These are phyloP conservation scores for Trifolium dubium DNA, from an alignment of 306 rosid genomes.

Conservation along the genomic window DNA sequence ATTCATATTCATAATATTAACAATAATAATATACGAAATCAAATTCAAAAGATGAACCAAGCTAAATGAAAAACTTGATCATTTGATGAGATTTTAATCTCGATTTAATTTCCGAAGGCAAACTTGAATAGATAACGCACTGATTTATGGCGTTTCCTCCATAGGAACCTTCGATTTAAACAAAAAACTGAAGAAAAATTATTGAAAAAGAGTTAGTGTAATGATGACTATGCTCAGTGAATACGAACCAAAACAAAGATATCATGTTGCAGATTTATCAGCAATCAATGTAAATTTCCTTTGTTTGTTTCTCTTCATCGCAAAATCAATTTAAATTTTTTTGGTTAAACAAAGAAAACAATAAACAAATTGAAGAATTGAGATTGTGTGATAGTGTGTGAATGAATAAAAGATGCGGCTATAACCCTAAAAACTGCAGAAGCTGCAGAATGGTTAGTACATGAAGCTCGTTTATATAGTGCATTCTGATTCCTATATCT, in stretches of 20 bases:
- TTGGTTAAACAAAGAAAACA: background rate
- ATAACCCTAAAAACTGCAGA: background rate
- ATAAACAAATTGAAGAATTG: background rate
- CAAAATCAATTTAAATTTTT: slow-evolving; percentile 27
- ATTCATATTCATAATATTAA: background rate
- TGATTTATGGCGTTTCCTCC: slow-evolving; percentile 69
- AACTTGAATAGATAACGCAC: slow-evolving; percentile 85
- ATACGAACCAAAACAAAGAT: slow-evolving; percentile 78
- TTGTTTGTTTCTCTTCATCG: slow-evolving; percentile 56
- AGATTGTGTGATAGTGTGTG: too few relatives aligned
- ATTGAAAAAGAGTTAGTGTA: background rate
- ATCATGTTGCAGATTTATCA: slow-evolving; percentile 65
- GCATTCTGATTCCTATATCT: background rate
- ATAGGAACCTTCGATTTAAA: slow-evolving; percentile 91
- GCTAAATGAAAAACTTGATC: slow-evolving; percentile 32
- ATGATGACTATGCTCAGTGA: slow-evolving; percentile 82
- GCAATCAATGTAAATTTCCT: slow-evolving; percentile 60
- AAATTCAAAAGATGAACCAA: slow-evolving; percentile 43
- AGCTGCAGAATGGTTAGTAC: too few relatives aligned
- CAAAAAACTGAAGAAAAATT: too few relatives aligned
- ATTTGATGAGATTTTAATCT: slow-evolving; percentile 55
- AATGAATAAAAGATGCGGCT: background rate
- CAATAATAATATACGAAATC: slow-evolving; percentile 47
- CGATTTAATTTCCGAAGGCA: slow-evolving; percentile 79
- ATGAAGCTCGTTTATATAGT: slow-evolving; percentile 2